Conservation (phyloP, 2,329 filamentous ascomycete genomes). For the Colletotrichum cereale region DNA sequence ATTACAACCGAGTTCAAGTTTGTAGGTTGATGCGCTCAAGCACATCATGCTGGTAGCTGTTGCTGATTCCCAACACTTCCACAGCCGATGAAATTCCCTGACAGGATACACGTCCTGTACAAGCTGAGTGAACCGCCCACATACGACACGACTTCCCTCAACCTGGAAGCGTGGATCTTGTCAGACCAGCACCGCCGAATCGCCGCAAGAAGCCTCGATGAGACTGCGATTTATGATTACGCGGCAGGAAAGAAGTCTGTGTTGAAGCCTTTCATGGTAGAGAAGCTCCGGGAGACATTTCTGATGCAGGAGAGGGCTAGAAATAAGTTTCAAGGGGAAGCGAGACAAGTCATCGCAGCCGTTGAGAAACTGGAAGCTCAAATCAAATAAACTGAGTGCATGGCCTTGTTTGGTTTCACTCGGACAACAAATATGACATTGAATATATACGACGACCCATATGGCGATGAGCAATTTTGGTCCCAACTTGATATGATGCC, state of each 20-base stretch:
- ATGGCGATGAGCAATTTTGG: background rate
- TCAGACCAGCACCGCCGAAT: background rate
- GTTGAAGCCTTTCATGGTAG: background rate
- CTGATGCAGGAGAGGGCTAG: background rate
- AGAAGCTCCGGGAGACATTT: background rate
- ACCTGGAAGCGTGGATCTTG: background rate
- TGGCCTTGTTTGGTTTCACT: background rate
- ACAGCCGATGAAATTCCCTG: background rate
- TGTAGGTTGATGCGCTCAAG: background rate
- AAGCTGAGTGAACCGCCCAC: background rate
- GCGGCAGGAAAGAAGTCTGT: background rate
- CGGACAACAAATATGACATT: background rate
- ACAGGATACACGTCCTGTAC: background rate
- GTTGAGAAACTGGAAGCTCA: background rate
- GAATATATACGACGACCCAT: background rate
- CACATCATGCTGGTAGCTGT: background rate
- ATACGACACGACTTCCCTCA: background rate
- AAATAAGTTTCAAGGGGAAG: background rate
- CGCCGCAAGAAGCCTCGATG: background rate
- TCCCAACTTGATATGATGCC: too few species aligned
- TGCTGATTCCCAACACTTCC: background rate
- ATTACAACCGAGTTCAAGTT: constrained; percentile 1
- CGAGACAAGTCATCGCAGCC: background rate
- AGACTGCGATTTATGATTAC: background rate
- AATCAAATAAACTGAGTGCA: background rate